phyloP scores from a whole-genome alignment of 164 flowering plant species.

The Platanus orientalis region DNA sequence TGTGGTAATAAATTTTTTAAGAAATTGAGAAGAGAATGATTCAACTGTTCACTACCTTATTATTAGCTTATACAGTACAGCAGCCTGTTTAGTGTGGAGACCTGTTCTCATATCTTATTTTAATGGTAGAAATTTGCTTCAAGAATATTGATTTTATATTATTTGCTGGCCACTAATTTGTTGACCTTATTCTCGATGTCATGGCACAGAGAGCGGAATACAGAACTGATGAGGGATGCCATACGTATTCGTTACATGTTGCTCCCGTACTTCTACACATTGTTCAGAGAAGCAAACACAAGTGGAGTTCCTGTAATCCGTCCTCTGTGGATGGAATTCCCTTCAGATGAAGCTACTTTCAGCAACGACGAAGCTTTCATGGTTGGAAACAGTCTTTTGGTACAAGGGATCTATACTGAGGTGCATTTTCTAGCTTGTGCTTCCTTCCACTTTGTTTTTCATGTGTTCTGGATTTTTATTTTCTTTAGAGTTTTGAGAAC shows the following conservation, averaged over 20 bases:
- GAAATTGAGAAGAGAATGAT: no score
- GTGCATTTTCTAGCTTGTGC: conserved; percentile 26
- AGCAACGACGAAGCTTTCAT: conserved; percentile 93
- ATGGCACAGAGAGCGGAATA: conserved; percentile 67
- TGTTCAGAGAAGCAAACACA: conserved; percentile 80
- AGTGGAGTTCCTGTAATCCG: conserved; percentile 89
- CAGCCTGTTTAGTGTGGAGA: neutral
- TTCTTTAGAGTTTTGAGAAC: no score
- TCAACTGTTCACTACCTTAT: no score
- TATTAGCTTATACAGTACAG: no score
- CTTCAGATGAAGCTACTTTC: conserved; percentile 79
- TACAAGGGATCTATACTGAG: conserved; percentile 86
- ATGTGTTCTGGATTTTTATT: neutral
- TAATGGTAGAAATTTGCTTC: neutral
- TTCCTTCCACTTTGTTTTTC: neutral
- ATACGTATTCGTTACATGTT: conserved; percentile 72
- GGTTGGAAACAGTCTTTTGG: conserved; percentile 88
- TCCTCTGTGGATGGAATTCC: conserved; percentile 99
- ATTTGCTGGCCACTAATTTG: neutral
- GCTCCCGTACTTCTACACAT: conserved; percentile 91
- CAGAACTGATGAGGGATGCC: conserved; percentile 78
- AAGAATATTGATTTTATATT: neutral
- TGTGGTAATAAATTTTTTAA: no score
- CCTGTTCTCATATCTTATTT: neutral
- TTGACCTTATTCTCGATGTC: conserved; percentile 9